Percentiles rank a stretch among this genome's conserved stretches.
Conservation (phyloP, 176 grass and related monocot species). For the Juncus inflexus region DNA sequence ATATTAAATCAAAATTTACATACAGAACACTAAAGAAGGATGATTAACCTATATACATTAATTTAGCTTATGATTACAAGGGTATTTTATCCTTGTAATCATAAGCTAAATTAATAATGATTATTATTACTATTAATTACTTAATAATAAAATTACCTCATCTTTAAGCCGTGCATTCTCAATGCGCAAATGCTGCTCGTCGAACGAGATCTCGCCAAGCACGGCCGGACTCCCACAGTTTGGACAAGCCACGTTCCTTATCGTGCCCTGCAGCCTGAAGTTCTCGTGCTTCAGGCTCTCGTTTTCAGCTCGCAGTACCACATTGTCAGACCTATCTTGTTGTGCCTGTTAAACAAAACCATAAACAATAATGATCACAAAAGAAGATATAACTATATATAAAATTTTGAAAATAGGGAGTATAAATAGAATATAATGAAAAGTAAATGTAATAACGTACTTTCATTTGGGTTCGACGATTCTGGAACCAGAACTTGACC, state of each 20-base stretch:
- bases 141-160: constrained; percentile 40
- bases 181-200: constrained; percentile 90
- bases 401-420: no score
- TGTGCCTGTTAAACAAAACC: constrained; percentile 47
- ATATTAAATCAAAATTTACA: neutral
- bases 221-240: constrained; percentile 85
- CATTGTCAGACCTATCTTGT: constrained; percentile 86
- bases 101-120: neutral
- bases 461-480: constrained; percentile 94
- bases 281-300: constrained; percentile 89
- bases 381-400: no score
- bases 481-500: constrained; percentile 99
- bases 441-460: constrained; percentile 13
- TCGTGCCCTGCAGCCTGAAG: constrained; percentile 76
- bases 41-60: neutral
- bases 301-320: constrained; percentile 77
- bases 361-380: constrained; percentile 8
- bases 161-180: constrained; percentile 94
- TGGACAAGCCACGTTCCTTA: constrained; percentile 87
- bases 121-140: neutral
- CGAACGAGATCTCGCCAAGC: constrained; percentile 79
- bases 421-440: neutral
- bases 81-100: neutral
- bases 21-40: neutral
- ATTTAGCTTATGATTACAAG: no score